phyloP scores from a whole-genome alignment of 1,284 basidiomycete species.

The Sphagnurus paluster region DNA sequence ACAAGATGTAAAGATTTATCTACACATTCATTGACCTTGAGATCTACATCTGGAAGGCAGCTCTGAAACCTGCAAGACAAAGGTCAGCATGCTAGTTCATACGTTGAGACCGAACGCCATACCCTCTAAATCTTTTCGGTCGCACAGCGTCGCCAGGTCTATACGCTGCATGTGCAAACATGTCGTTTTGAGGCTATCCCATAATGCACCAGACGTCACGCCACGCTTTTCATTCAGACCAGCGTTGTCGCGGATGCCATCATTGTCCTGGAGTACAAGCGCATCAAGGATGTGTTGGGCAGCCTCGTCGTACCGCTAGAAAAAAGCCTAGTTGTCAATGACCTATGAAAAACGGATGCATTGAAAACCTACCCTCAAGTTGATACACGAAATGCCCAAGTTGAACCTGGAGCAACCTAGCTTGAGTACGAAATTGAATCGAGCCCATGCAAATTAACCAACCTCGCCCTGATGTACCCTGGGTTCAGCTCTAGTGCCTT shows the following conservation, averaged over 20 bases:
- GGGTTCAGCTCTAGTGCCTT: constrained; percentile 90
- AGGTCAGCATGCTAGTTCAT: constrained; percentile 11
- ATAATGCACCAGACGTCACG: constrained; percentile 74
- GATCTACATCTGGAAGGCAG: constrained; percentile 23
- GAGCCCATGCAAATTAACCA: constrained; percentile 20
- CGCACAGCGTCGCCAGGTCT: constrained; percentile 75
- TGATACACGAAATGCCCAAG: constrained; percentile 89
- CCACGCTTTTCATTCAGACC: constrained; percentile 58
- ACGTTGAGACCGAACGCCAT: background rate
- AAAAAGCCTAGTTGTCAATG: too few relatives aligned
- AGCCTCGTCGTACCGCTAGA: constrained; percentile 78
- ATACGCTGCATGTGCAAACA: constrained; percentile 75
- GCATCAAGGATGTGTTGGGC: constrained; percentile 86
- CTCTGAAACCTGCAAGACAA: constrained; percentile 32
- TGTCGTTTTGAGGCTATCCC: constrained; percentile 83
- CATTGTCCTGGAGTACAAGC: constrained; percentile 81
- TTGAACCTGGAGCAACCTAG: constrained; percentile 70
- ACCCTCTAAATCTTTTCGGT: constrained; percentile 74
- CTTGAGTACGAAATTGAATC: constrained; percentile 9
- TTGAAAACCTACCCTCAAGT: constrained; percentile 62
- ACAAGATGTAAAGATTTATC: too few relatives aligned
- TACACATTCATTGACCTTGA: background rate
- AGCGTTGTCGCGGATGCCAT: constrained; percentile 54
- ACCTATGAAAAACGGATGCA: background rate
- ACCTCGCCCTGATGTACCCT: constrained; percentile 90